Percentiles rank a stretch among this genome's conserved stretches.
These are phyloP conservation scores for Wickerhamiella vanderwaltii DNA, from an alignment of 805 yeast genomes.

Conservation along the genomic window DNA sequence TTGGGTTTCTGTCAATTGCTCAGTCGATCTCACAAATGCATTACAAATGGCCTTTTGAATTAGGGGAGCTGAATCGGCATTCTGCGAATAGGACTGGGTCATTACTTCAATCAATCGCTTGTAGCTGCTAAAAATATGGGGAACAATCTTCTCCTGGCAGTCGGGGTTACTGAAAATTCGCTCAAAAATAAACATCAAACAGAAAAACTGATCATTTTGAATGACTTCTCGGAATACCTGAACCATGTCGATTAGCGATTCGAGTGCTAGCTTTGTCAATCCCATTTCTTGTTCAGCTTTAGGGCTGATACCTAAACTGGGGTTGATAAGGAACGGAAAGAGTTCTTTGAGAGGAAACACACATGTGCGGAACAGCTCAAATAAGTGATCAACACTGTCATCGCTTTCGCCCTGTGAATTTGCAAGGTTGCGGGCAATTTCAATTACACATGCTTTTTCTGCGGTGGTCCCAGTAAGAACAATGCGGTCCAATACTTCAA, in stretches of 20 bases:
- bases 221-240: slow-evolving; percentile 55
- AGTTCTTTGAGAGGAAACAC: slow-evolving; percentile 43
- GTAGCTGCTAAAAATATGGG: slow-evolving; percentile 41
- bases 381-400: slow-evolving; percentile 60
- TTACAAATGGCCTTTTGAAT: slow-evolving; percentile 11
- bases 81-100: slow-evolving; percentile 25
- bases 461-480: slow-evolving; percentile 41
- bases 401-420: slow-evolving; percentile 34
- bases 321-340: slow-evolving; percentile 13
- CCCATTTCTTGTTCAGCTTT: slow-evolving; percentile 2
- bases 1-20: slow-evolving; percentile 8
- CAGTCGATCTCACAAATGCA: slow-evolving; percentile 7
- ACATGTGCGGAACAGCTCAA: slow-evolving; percentile 64
- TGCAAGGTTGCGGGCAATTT: slow-evolving; percentile 48
- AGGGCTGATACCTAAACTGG: background rate
- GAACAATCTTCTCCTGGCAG: slow-evolving; percentile 35
- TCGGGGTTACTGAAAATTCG: slow-evolving; percentile 37
- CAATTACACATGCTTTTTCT: slow-evolving; percentile 39
- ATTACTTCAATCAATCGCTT: slow-evolving; percentile 33
- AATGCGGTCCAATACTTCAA: slow-evolving; percentile 64
- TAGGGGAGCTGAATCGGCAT: slow-evolving; percentile 25
- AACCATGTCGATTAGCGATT: slow-evolving; percentile 48
- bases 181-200: slow-evolving; percentile 52
- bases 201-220: slow-evolving; percentile 56
- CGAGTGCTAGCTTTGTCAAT: slow-evolving; percentile 38